Evolutionary conservation across 2,329 filamentous ascomycete species (phyloP).

Genomic region (Ceratocystiopsis sp.): DNA sequence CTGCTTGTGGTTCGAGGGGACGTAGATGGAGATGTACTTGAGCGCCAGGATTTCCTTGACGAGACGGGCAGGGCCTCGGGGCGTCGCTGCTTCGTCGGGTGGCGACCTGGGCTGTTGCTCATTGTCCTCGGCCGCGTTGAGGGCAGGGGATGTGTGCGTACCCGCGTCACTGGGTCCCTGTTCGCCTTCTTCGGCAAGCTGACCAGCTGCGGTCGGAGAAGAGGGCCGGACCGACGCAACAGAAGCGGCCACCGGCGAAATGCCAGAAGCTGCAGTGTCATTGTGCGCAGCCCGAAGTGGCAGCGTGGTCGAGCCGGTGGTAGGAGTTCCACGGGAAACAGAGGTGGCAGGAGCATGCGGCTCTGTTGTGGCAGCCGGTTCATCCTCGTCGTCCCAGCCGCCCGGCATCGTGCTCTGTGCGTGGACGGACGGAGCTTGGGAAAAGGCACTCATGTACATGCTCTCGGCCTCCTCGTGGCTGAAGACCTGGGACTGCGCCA

Average conservation of each 20-base stretch:
- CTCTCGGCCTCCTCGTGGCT: conserved; percentile 69
- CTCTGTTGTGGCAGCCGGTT: not conserved
- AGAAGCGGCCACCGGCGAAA: too few relatives aligned
- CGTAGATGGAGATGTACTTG: conserved; percentile 33
- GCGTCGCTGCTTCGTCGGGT: conserved; percentile 28
- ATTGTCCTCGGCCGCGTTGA: not conserved
- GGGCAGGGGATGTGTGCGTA: not conserved
- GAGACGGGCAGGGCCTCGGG: conserved; percentile 34
- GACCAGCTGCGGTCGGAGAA: too few relatives aligned
- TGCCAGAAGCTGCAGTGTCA: too few relatives aligned
- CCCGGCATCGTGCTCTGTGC: conserved; percentile 29
- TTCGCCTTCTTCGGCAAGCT: too few relatives aligned
- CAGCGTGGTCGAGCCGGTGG: too few relatives aligned
- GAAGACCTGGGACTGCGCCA: conserved; percentile 51
- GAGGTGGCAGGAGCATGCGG: too few relatives aligned
- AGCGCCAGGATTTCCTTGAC: conserved; percentile 37
- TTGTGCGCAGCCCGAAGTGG: too few relatives aligned
- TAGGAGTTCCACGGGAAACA: too few relatives aligned
- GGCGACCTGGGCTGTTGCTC: conserved; percentile 4
- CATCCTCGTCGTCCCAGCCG: conserved; percentile 24
- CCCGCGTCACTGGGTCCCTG: too few relatives aligned
- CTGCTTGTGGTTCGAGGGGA: conserved; percentile 30
- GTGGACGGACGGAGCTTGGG: conserved; percentile 23
- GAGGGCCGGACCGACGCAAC: too few relatives aligned
- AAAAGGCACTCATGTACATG: conserved; percentile 69